phyloP scores from a whole-genome alignment of 306 rosid species.

The Sicyos baderoa region DNA sequence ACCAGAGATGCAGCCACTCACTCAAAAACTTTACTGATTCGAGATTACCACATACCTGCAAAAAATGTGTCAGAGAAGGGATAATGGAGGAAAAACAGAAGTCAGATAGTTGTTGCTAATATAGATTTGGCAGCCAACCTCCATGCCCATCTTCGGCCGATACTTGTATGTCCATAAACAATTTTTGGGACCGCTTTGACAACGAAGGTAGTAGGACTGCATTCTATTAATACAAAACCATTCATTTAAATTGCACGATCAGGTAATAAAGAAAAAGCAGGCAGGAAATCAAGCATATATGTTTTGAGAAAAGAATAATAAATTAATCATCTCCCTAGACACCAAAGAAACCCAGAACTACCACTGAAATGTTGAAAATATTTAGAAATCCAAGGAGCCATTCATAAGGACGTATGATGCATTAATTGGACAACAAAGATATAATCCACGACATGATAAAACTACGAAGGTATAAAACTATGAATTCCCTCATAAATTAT shows the following conservation, averaged over 20 bases:
- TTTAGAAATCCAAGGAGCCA: slow-evolving; percentile 1
- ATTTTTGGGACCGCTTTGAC: slow-evolving; percentile 35
- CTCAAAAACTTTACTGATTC: slow-evolving; percentile 58
- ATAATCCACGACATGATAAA: slow-evolving; percentile 8
- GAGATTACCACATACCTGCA: slow-evolving; percentile 73
- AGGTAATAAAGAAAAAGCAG: slow-evolving; percentile 8
- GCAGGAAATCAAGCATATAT: slow-evolving; percentile 12
- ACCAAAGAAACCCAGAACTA: slow-evolving; percentile 3
- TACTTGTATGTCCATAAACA: slow-evolving; percentile 67
- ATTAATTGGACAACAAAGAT: background rate
- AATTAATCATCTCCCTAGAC: background rate
- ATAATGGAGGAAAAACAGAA: background rate
- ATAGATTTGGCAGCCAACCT: slow-evolving; percentile 35
- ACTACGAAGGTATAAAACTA: background rate
- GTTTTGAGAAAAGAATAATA: background rate
- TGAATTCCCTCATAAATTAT: background rate
- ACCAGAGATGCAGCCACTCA: slow-evolving; percentile 74
- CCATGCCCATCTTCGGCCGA: slow-evolving; percentile 63
- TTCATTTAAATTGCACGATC: background rate
- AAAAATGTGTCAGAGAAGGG: slow-evolving; percentile 18
- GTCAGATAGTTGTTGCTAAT: background rate
- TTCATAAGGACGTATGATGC: slow-evolving; percentile 3
- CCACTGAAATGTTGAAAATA: background rate
- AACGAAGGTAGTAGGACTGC: slow-evolving; percentile 37
- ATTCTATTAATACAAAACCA: slow-evolving; percentile 34